Percentiles rank a stretch among this genome's conserved stretches.
Conservation (phyloP, 176 grass and related monocot species). For the Cenchrus purpureus region DNA sequence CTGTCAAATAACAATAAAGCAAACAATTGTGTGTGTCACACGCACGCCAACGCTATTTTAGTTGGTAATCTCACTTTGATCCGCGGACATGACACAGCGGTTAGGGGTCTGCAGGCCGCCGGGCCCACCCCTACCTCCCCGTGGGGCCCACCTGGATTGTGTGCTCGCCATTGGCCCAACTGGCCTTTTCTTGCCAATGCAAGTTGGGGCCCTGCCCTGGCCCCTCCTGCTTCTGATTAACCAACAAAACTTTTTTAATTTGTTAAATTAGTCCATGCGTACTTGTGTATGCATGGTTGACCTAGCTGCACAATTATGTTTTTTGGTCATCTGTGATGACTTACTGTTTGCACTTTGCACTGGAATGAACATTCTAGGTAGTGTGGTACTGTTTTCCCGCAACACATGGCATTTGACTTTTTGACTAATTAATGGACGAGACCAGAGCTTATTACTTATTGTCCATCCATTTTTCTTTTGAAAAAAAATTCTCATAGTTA, state of each 20-base stretch:
- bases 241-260: not conserved
- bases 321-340: not conserved
- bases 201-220: not conserved
- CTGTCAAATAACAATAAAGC: not conserved
- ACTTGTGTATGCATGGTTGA: slow-evolving; percentile 21
- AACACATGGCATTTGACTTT: slow-evolving; percentile 17
- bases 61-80: slow-evolving; percentile 16
- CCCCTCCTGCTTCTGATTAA: not conserved
- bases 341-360: not conserved
- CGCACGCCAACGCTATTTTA: slow-evolving; percentile 25
- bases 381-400: not conserved
- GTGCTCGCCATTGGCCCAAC: slow-evolving; percentile 27
- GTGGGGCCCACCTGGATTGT: not conserved
- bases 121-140: not conserved
- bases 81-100: slow-evolving; percentile 1
- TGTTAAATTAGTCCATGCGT: not conserved
- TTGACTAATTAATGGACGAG: not conserved
- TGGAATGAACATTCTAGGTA: slow-evolving; percentile 22
- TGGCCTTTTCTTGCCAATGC: not conserved
- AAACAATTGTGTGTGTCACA: slow-evolving; percentile 1
- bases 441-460: not conserved
- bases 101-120: not conserved
- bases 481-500: not conserved
- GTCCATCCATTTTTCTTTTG: not conserved
- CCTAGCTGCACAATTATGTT: not conserved